phyloP scores from a whole-genome alignment of 495 filamentous ascomycete genomes.

The Hypoxylon intermedium region DNA sequence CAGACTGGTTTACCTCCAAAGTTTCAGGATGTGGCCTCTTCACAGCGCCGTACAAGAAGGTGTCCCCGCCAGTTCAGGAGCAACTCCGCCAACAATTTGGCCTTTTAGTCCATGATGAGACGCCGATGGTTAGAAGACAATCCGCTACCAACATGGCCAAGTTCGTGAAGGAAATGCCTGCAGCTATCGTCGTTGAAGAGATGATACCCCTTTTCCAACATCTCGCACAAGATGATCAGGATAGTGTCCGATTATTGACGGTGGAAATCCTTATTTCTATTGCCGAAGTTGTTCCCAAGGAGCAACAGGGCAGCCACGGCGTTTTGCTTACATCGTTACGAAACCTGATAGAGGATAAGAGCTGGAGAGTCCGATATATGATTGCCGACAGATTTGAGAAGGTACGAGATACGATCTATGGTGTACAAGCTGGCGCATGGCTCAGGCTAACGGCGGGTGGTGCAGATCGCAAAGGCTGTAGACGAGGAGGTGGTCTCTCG shows the following conservation, averaged over 20 bases:
- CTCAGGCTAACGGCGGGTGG: conserved; percentile 17
- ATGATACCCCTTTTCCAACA: conserved; percentile 99
- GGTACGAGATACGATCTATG: conserved; percentile 55
- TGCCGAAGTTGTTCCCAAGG: conserved; percentile 95
- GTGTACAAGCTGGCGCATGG: neutral
- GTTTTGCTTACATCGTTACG: conserved; percentile 88
- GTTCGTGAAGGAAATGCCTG: conserved; percentile 95
- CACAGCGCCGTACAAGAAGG: conserved; percentile 88
- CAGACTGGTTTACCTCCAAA: conserved; percentile 99
- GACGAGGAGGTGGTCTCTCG: conserved; percentile 94
- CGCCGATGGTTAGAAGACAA: conserved; percentile 97
- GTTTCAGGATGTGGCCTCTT: conserved; percentile 97
- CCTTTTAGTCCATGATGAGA: conserved; percentile 94
- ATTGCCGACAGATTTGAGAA: conserved; percentile 98
- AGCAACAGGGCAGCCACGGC: conserved; percentile 95
- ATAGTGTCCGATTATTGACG: conserved; percentile 93
- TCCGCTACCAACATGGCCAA: conserved; percentile 95
- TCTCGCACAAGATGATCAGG: conserved; percentile 92
- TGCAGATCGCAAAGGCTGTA: conserved; percentile 93
- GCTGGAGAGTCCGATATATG: conserved; percentile 99
- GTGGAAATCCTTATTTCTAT: conserved; percentile 97
- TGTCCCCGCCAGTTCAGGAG: conserved; percentile 82
- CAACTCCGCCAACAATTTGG: conserved; percentile 87
- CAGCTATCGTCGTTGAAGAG: conserved; percentile 89
- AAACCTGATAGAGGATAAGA: conserved; percentile 96